phyloP scores from a whole-genome alignment of 1,284 basidiomycete genomes.

The Tausonia pullulans region DNA sequence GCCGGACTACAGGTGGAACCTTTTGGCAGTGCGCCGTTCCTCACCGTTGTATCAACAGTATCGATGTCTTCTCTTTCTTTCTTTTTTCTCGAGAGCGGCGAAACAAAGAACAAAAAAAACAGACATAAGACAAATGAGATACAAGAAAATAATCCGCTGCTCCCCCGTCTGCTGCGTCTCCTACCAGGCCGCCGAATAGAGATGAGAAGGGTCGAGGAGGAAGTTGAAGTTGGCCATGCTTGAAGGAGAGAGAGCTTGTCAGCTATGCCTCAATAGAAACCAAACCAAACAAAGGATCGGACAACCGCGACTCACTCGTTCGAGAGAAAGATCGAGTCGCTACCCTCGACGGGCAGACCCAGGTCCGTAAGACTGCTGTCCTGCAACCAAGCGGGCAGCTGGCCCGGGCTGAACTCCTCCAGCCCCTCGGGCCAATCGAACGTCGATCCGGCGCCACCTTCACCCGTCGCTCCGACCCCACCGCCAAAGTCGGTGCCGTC shows the following conservation, averaged over 20 bases:
- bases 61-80: neutral
- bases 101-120: too few species aligned
- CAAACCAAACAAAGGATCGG: too few species aligned
- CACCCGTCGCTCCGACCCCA: neutral
- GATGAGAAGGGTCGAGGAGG: too few species aligned
- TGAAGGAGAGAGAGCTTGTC: too few species aligned
- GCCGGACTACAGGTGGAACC: too few species aligned
- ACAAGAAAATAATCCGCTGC: too few species aligned
- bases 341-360: constrained; percentile 7
- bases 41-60: neutral
- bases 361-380: constrained; percentile 8
- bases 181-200: too few species aligned
- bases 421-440: constrained; percentile 9
- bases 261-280: too few species aligned
- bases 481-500: neutral
- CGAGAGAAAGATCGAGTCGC: constrained; percentile 8
- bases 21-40: constrained; percentile 2
- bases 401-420: neutral
- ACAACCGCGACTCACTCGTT: constrained; percentile 5
- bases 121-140: too few species aligned
- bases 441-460: neutral
- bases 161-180: too few species aligned
- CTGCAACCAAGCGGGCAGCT: constrained; percentile 7
- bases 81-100: neutral
- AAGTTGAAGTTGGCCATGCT: too few species aligned